Conservation (phyloP, 768 basidiomycete species). For the Leccinum barrowsii region DNA sequence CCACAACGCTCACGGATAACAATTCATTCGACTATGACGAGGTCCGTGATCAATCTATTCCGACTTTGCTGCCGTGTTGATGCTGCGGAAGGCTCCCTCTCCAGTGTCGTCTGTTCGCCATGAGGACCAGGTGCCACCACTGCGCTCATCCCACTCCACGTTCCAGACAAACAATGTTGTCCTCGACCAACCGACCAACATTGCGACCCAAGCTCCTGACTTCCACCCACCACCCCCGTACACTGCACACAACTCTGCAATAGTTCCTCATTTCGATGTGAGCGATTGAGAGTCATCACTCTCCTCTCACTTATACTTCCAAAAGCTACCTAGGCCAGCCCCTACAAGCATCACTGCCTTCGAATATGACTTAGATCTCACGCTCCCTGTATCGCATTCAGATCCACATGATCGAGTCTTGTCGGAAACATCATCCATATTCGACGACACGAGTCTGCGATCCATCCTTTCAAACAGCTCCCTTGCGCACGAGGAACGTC, state of each 20-base stretch:
- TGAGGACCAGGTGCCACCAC: no score
- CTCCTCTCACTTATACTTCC: background rate
- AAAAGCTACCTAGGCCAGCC: background rate
- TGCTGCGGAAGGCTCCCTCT: no score
- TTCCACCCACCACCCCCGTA: background rate
- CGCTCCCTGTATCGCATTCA: background rate
- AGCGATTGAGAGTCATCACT: background rate
- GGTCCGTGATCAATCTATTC: no score
- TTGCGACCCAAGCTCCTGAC: background rate
- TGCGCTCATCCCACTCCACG: background rate
- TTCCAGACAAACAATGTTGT: background rate
- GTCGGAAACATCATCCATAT: background rate
- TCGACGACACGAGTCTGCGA: background rate
- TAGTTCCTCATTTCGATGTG: background rate
- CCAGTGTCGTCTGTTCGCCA: no score
- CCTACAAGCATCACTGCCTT: background rate
- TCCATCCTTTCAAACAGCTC: background rate
- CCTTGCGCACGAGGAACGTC: background rate
- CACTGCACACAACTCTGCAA: background rate
- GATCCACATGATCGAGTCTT: background rate
- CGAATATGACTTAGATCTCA: background rate
- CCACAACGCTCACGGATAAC: no score
- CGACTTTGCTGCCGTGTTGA: no score
- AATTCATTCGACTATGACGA: no score
- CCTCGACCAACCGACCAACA: background rate